Conservation (phyloP, 768 basidiomycete species). For the Russula sp. region DNA sequence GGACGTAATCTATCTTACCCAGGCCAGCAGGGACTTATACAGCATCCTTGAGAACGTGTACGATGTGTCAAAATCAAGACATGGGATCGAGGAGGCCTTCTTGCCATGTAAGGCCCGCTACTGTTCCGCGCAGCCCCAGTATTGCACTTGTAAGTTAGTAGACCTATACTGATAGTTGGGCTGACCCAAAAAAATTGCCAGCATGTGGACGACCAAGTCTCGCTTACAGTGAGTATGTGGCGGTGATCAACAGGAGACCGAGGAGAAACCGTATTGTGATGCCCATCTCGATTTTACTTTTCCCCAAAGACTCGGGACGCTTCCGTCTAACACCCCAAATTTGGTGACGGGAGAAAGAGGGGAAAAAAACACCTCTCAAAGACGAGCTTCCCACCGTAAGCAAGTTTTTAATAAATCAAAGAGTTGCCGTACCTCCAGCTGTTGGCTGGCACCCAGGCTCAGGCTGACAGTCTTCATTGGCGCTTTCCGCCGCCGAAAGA, state of each 20-base stretch:
- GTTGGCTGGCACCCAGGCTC: conserved; percentile 1
- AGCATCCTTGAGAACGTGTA: conserved; percentile 23
- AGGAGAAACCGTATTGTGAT: conserved; percentile 3
- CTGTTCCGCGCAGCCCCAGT: conserved; percentile 14
- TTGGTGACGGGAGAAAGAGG: conserved; percentile 22
- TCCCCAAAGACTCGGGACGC: conserved; percentile 1
- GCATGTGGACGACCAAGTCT: background rate
- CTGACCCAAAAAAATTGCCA: background rate
- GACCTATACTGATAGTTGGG: background rate
- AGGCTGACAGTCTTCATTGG: background rate
- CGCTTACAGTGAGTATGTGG: background rate
- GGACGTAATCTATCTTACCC: conserved; percentile 28
- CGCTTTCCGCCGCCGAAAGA: conserved; percentile 1
- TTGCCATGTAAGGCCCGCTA: conserved; percentile 21
- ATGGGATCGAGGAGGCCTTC: conserved; percentile 15
- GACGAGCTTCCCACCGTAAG: conserved; percentile 16
- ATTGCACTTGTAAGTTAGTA: background rate
- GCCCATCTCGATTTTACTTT: conserved; percentile 6
- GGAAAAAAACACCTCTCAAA: background rate
- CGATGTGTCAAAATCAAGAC: conserved; percentile 22
- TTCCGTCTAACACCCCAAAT: conserved; percentile 5
- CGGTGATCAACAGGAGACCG: conserved; percentile 11
- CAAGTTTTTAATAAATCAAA: conserved; percentile 18
- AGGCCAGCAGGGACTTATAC: conserved; percentile 14
- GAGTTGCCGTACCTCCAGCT: background rate